Percentiles rank a stretch among this genome's conserved stretches.
phyloP scores from a whole-genome alignment of 2,329 filamentous ascomycete genomes.

The Apiospora phragmitis region DNA sequence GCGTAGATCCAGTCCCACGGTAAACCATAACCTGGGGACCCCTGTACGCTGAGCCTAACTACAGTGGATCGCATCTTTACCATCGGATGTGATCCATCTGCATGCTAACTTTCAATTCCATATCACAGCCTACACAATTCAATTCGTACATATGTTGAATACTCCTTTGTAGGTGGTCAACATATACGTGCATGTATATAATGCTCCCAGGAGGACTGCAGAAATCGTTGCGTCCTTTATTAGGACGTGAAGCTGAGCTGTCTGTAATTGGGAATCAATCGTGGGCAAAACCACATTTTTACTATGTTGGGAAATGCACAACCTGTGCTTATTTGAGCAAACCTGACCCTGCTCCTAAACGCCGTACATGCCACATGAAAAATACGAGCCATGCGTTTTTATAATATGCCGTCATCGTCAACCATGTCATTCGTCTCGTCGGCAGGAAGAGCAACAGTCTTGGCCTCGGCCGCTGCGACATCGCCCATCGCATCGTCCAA shows the following conservation, averaged over 20 bases:
- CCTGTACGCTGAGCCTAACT: not conserved
- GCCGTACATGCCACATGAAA: constrained; percentile 12
- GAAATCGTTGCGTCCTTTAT: not conserved
- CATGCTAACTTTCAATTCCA: not conserved
- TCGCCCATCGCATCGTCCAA: constrained; percentile 27
- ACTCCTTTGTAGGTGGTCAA: not conserved
- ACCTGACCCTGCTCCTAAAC: constrained; percentile 9
- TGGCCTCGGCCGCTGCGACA: constrained; percentile 5
- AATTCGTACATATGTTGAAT: not conserved
- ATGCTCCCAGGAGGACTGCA: not conserved
- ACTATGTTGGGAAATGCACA: not conserved
- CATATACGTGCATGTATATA: not conserved
- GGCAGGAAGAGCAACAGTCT: constrained; percentile 7
- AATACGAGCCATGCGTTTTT: constrained; percentile 11
- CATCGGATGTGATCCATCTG: not conserved
- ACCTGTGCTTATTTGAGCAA: not conserved
- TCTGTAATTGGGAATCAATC: not conserved
- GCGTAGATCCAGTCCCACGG: not conserved
- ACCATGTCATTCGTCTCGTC: constrained; percentile 4
- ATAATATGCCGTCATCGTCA: constrained; percentile 24
- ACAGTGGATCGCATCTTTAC: not conserved
- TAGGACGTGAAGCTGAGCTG: not conserved
- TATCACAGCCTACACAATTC: not conserved
- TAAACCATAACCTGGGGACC: not conserved
- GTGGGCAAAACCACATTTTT: not conserved